These are phyloP conservation scores for Pseudogymnoascus destructans DNA, from an alignment of 2,329 filamentous ascomycete genomes.

Conservation along the genomic window DNA sequence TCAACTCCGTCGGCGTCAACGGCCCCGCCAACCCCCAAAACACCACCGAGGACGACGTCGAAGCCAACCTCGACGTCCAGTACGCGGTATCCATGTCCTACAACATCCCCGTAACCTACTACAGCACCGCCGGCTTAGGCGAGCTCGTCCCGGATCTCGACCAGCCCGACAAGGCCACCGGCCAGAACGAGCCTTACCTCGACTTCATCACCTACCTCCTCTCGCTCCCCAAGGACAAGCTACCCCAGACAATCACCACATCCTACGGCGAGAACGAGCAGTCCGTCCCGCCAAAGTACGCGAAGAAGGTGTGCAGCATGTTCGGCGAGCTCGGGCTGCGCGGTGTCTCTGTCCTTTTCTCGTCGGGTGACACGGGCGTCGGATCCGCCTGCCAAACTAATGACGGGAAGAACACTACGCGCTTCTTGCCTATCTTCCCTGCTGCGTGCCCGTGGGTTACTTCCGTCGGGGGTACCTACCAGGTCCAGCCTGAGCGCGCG, in stretches of 20 bases:
- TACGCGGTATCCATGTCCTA: conserved; percentile 39
- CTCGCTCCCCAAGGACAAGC: conserved; percentile 30
- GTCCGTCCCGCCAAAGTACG: conserved; percentile 47
- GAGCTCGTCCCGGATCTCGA: conserved; percentile 36
- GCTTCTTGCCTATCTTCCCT: conserved; percentile 50
- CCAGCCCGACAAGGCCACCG: conserved; percentile 28
- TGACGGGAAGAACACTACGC: conserved; percentile 41
- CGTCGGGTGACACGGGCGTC: conserved; percentile 41
- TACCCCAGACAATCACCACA: conserved; percentile 50
- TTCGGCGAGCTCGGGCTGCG: conserved; percentile 54
- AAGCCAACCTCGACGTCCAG: conserved; percentile 44
- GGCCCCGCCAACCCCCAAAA: conserved; percentile 34
- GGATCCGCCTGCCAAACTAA: conserved; percentile 38
- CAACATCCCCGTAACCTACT: conserved; percentile 40
- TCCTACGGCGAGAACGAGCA: conserved; percentile 59
- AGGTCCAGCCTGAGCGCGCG: conserved; percentile 34
- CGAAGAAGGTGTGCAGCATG: conserved; percentile 46
- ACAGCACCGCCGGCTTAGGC: conserved; percentile 40
- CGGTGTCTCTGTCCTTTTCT: conserved; percentile 52
- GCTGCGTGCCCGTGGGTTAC: conserved; percentile 57
- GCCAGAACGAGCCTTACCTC: conserved; percentile 57
- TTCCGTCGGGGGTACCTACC: conserved; percentile 46
- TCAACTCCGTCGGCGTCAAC: conserved; percentile 26
- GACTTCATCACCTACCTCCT: conserved; percentile 48
- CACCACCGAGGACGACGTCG: conserved; percentile 32